Evolutionary conservation across 768 basidiomycete species (phyloP).

Genomic region (Dendrothele bispora): DNA sequence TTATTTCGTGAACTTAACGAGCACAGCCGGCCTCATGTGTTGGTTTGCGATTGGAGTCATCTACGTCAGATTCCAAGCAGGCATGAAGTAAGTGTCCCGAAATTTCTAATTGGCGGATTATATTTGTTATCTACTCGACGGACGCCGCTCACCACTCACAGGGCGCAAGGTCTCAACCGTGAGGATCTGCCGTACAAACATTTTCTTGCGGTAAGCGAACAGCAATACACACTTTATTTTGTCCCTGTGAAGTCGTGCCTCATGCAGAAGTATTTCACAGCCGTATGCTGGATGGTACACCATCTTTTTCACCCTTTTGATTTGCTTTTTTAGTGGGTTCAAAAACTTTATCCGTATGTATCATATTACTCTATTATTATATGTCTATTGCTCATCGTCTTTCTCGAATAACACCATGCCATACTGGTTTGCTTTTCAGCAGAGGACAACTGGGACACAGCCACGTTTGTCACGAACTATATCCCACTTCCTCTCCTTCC

Average conservation of each 20-base stretch:
- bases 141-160: too few relatives aligned
- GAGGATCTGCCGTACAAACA: constrained; percentile 42
- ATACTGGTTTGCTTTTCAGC: constrained; percentile 43
- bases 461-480: constrained; percentile 42
- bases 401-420: constrained; percentile 18
- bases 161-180: constrained; percentile 49
- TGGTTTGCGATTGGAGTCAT: constrained; percentile 46
- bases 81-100: too few relatives aligned
- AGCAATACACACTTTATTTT: too few relatives aligned
- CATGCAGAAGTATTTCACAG: neutral
- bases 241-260: neutral
- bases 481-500: constrained; percentile 45
- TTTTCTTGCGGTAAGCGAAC: constrained; percentile 41
- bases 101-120: too few relatives aligned
- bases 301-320: constrained; percentile 24
- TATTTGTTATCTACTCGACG: too few relatives aligned
- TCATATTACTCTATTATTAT: neutral
- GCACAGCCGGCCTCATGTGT: constrained; percentile 35
- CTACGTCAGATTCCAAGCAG: constrained; percentile 46
- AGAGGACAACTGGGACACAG: constrained; percentile 32
- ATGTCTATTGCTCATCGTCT: too few relatives aligned
- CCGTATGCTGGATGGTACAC: neutral
- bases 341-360: constrained; percentile 33
- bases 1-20: constrained; percentile 28
- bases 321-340: constrained; percentile 23